Evolutionary conservation across 768 basidiomycete genomes (phyloP).

Genomic region (Holtermannia corniformis): DNA sequence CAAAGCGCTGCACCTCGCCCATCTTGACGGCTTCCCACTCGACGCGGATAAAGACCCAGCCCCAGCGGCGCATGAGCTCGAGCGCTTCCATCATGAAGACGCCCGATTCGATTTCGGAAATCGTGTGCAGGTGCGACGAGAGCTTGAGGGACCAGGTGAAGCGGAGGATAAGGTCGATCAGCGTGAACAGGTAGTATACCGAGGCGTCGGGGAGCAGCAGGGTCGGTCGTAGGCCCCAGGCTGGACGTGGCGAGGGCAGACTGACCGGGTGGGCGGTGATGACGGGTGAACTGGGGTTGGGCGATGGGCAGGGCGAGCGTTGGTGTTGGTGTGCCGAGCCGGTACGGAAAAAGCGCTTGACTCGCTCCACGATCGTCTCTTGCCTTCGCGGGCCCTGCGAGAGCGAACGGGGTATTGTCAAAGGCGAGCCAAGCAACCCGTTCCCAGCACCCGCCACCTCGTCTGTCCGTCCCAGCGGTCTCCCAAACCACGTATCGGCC

Average conservation of each 20-base stretch:
- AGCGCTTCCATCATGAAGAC: slow-evolving; percentile 87
- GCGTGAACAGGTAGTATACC: slow-evolving; percentile 69
- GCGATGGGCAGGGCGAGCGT: slow-evolving; percentile 23
- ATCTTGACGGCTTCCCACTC: slow-evolving; percentile 89
- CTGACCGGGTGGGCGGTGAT: slow-evolving; percentile 42
- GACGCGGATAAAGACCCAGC: slow-evolving; percentile 94
- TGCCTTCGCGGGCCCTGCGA: slow-evolving; percentile 1
- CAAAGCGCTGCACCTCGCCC: too few relatives aligned
- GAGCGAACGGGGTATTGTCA: too few relatives aligned
- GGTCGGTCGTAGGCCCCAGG: slow-evolving; percentile 63
- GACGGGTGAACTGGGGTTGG: slow-evolving; percentile 5
- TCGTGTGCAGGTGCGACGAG: slow-evolving; percentile 71
- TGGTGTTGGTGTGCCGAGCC: slow-evolving; percentile 7
- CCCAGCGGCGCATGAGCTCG: slow-evolving; percentile 83
- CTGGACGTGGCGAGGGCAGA: slow-evolving; percentile 47
- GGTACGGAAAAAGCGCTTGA: background rate
- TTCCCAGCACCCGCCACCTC: background rate
- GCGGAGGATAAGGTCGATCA: slow-evolving; percentile 75
- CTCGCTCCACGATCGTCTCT: background rate
- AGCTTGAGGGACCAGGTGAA: slow-evolving; percentile 92
- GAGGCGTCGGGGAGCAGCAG: slow-evolving; percentile 70
- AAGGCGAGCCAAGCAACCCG: slow-evolving; percentile 2
- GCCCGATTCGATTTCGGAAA: slow-evolving; percentile 64
- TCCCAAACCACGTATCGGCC: slow-evolving; percentile 35
- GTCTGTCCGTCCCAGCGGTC: background rate